These are phyloP conservation scores for Proliferodiscus dingleyae DNA, from an alignment of 2,329 filamentous ascomycete species.

Conservation along the genomic window DNA sequence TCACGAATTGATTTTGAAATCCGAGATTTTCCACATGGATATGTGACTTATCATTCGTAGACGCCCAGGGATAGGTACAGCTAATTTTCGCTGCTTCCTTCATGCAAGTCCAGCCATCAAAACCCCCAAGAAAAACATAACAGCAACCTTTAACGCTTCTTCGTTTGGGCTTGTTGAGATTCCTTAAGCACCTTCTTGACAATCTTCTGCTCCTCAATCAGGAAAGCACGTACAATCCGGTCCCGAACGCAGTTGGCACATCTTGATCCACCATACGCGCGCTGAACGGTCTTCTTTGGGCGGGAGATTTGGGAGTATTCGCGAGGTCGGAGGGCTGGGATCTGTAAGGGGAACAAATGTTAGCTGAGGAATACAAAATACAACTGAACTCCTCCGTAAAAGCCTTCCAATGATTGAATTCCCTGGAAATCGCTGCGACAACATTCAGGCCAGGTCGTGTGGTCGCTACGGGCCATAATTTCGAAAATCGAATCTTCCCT, in stretches of 20 bases:
- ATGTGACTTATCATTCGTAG: conserved; percentile 27
- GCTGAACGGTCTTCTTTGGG: conserved; percentile 99
- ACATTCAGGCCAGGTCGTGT: too few relatives aligned
- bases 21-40: conserved; percentile 14
- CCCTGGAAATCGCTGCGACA: too few relatives aligned
- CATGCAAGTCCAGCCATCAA: conserved; percentile 31
- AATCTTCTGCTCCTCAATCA: conserved; percentile 99
- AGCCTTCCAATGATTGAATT: too few relatives aligned
- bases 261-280: conserved; percentile 96
- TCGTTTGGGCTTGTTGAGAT: conserved; percentile 69
- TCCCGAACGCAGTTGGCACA: conserved; percentile 99
- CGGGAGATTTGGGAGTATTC: conserved; percentile 96
- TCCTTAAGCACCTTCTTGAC: conserved; percentile 99
- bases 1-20: background rate
- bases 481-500: too few relatives aligned
- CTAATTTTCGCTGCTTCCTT: conserved; percentile 29
- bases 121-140: conserved; percentile 31
- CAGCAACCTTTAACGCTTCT: conserved; percentile 31
- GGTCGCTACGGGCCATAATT: too few relatives aligned
- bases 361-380: too few relatives aligned
- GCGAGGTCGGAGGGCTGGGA: conserved; percentile 95
- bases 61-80: conserved; percentile 32
- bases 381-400: too few relatives aligned
- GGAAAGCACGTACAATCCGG: conserved; percentile 94
- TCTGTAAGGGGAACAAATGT: conserved; percentile 44